Conservation (phyloP, 306 rosid species). For the Rosa chinensis region DNA sequence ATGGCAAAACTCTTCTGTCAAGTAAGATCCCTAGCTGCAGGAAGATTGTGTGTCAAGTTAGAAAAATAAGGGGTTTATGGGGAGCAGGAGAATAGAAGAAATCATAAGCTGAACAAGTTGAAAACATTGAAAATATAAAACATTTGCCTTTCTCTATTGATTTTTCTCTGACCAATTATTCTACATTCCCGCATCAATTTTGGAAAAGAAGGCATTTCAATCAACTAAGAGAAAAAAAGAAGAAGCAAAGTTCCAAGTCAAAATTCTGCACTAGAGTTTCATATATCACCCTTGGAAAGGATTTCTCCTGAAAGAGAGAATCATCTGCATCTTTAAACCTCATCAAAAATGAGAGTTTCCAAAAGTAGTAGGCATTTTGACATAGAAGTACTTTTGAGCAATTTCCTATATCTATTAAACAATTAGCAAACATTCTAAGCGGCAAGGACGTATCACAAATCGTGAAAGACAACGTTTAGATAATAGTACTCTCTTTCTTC, state of each 20-base stretch:
- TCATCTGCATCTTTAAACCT: not conserved
- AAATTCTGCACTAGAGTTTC: slow-evolving; percentile 4
- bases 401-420: too few relatives aligned
- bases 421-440: not conserved
- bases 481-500: not conserved
- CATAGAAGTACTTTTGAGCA: not conserved
- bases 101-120: not conserved
- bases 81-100: not conserved
- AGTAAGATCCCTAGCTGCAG: slow-evolving; percentile 80
- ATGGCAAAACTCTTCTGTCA: slow-evolving; percentile 71
- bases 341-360: not conserved
- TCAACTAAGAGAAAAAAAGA: not conserved
- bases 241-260: not conserved
- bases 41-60: slow-evolving; percentile 33
- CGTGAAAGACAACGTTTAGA: not conserved
- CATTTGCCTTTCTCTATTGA: too few relatives aligned
- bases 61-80: not conserved
- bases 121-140: not conserved
- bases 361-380: not conserved
- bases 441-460: not conserved
- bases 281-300: not conserved
- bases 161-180: not conserved
- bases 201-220: not conserved
- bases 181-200: not conserved
- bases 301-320: not conserved